These are phyloP conservation scores for Cinchona pubescens DNA, from an alignment of 257 asterid genomes.

Conservation along the genomic window DNA sequence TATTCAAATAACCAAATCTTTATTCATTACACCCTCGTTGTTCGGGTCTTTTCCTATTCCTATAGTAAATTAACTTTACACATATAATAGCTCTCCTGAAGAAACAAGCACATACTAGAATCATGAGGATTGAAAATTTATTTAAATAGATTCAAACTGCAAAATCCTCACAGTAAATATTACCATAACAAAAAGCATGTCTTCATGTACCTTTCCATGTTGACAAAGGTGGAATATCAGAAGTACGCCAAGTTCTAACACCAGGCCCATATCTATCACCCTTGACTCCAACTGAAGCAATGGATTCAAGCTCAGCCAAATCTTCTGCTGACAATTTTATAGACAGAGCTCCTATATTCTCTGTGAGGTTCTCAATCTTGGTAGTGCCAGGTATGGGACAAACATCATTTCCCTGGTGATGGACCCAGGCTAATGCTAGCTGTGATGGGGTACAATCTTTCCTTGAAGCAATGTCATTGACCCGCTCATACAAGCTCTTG, in stretches of 20 bases:
- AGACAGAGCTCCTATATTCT: constrained; percentile 35
- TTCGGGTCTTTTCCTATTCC: too few species aligned
- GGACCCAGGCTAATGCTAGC: constrained; percentile 60
- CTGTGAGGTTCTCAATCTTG: constrained; percentile 34
- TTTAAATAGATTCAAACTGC: neutral
- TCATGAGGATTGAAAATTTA: neutral
- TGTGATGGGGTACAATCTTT: constrained; percentile 53
- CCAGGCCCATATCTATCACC: constrained; percentile 23
- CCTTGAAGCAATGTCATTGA: constrained; percentile 30
- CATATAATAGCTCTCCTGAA: too few species aligned
- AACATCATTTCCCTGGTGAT: constrained; percentile 50
- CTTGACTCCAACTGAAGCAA: constrained; percentile 30
- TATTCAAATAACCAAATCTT: too few species aligned
- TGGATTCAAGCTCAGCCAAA: constrained; percentile 36
- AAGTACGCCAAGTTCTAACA: constrained; percentile 4
- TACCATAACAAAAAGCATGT: neutral
- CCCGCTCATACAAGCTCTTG: constrained; percentile 29
- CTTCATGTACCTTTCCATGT: constrained; percentile 20
- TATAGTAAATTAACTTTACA: too few species aligned
- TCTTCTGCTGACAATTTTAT: constrained; percentile 28
- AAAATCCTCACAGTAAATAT: neutral
- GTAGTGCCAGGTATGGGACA: constrained; percentile 55
- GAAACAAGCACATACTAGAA: too few species aligned
- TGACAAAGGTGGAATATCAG: constrained; percentile 36
- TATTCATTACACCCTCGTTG: too few species aligned